phyloP scores from a whole-genome alignment of 2,329 filamentous ascomycete genomes.

The Proliferodiscus dingleyae region DNA sequence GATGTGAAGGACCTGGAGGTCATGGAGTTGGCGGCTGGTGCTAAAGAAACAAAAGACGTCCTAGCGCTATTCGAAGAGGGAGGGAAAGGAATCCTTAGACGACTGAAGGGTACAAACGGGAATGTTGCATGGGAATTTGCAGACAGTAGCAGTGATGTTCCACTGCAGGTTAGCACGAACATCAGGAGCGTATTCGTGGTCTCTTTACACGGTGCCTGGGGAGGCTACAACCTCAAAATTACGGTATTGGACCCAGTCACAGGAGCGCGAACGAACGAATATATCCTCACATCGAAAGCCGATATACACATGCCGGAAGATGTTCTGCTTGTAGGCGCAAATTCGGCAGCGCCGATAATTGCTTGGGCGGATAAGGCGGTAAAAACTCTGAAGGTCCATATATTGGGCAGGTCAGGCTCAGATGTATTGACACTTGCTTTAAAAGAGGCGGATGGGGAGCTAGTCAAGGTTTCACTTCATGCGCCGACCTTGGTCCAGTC shows the following conservation, averaged over 20 bases:
- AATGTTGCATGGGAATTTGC: constrained; percentile 73
- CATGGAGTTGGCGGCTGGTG: constrained; percentile 55
- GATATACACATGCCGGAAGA: constrained; percentile 62
- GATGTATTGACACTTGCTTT: constrained; percentile 50
- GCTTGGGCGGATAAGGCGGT: constrained; percentile 66
- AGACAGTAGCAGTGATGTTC: constrained; percentile 62
- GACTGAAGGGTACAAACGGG: constrained; percentile 69
- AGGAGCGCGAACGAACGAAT: constrained; percentile 67
- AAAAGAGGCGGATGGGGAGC: constrained; percentile 40
- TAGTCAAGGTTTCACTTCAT: constrained; percentile 61
- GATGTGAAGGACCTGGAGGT: constrained; percentile 68
- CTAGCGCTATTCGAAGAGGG: constrained; percentile 61
- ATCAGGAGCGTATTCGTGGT: constrained; percentile 69
- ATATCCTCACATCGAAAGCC: constrained; percentile 66
- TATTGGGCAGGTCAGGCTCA: constrained; percentile 57
- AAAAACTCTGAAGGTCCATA: constrained; percentile 64
- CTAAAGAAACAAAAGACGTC: constrained; percentile 59
- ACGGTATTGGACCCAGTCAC: constrained; percentile 66
- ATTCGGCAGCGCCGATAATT: constrained; percentile 68
- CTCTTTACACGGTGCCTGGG: constrained; percentile 63
- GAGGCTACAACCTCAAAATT: constrained; percentile 73
- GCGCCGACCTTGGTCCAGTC: constrained; percentile 69
- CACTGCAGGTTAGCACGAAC: constrained; percentile 70
- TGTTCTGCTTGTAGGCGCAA: constrained; percentile 70
- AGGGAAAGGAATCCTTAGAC: constrained; percentile 55